Base-by-base conservation (phyloP, 345 rosid genomes). In the Lepidium sativum region DNA sequence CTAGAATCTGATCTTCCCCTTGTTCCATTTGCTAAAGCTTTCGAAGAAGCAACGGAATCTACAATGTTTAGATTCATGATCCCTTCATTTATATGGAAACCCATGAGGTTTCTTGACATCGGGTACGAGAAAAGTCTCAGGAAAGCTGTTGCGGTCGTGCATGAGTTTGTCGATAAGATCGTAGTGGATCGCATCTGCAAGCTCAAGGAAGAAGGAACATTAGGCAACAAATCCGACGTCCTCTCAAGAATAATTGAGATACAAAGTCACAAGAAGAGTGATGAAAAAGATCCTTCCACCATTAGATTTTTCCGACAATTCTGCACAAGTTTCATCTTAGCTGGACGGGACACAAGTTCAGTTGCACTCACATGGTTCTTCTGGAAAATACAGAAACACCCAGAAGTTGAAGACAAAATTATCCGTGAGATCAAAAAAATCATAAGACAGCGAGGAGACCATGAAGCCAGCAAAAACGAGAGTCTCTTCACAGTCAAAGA, bases 311-410 rank as follows among this genome's bases (percentile, higher is more conserved):
- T 49, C 17, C 76, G 81, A 34, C 83, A 79, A 25, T 83, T 77
- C 73, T 80, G 80, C 45, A 38, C 76, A 29, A 73, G 80, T 67
- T 84, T 84, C 73, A 71, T 84, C 45, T 73, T 84, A 54, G 89
- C 85, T 2, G 89, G 89, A 2, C 66, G 83, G 14, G 89, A 84
- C 74, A 84, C 89, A 8, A 75, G 78, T 23, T 73, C 86, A 10
- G 71, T 83, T 10, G 84, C 81, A 9, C 56, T 84, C 21, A 73
- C 86, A 4, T 70, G 82, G 64, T 77, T 82, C 71, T 81, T 86
- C 68, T 82, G 84, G 80, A 5, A 81, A 50, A 54, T 84, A 38
- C 71, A 78, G 17, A 35, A 56, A 25, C 73, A 80, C 29, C 89
- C 84, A 23, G 40, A 74, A 25, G 82, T 75, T 2, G 77, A 61